These are phyloP conservation scores for Zychaea mexicana DNA, from an alignment of 371 early-diverging fungal species.

Conservation along the genomic window DNA sequence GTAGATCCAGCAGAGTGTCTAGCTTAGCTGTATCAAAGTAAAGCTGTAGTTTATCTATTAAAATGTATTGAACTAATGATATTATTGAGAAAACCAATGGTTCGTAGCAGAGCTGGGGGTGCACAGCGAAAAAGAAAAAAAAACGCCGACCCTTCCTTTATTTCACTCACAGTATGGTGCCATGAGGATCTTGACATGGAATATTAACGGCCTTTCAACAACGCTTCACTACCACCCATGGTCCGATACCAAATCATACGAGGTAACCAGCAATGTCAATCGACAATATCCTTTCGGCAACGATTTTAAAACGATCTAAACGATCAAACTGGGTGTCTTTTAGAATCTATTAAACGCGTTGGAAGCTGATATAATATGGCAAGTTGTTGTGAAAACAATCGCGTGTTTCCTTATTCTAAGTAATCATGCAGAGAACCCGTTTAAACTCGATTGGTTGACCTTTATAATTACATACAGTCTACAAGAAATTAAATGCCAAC, in stretches of 20 bases:
- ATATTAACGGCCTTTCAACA: conserved; percentile 67
- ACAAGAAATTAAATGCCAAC: conserved; percentile 80
- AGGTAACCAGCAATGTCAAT: conserved; percentile 31
- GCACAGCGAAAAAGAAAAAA: too few species aligned
- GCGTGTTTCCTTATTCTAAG: not conserved
- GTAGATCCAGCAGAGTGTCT: too few species aligned
- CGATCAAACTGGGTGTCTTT: too few species aligned
- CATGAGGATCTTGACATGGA: conserved; percentile 70
- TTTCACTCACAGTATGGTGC: not conserved
- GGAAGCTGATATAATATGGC: conserved; percentile 74
- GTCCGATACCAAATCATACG: conserved; percentile 51
- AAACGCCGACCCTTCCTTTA: not conserved
- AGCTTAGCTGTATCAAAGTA: too few species aligned
- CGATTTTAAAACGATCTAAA: too few species aligned
- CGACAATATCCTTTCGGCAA: too few species aligned
- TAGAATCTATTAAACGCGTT: conserved; percentile 61
- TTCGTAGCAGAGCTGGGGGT: too few species aligned
- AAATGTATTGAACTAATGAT: too few species aligned
- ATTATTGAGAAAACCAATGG: too few species aligned
- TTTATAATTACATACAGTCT: conserved; percentile 38
- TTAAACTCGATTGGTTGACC: not conserved
- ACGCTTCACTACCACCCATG: conserved; percentile 64
- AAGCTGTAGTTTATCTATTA: too few species aligned
- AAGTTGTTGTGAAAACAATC: not conserved
- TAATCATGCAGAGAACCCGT: not conserved